Evolutionary conservation across 495 filamentous ascomycete genomes (phyloP), one percentile per base, ranked within the genome.

Genomic region (Trichoderma asperelloides): DNA sequence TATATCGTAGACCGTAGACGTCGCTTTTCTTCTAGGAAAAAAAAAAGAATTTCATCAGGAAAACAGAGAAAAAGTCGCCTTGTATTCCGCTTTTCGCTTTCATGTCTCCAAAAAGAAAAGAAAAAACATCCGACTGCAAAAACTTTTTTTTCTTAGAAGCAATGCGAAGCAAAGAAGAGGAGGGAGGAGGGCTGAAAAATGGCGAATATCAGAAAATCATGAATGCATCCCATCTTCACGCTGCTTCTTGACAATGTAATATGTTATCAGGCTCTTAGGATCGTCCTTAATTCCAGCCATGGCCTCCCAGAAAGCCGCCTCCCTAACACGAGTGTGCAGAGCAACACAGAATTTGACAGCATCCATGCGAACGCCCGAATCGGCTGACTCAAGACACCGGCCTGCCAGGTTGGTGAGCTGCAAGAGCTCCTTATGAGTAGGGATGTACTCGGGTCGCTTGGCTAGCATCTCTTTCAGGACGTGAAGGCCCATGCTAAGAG

Each of bases 291-390:
- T 81, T 2, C 80, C 81, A 67, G 81, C 86, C 62, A 92, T 75
- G 33, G 85, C 78, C 43, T 84, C 79, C 83, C 90, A 90, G 73
- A 92, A 91, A 55, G 78, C 73, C 16, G 81, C 78, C 65, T 89
- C 87, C 18, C 86, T 85, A 27, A 92, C 80, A 65, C 88, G 80
- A 33, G 85, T 81, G 69, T 93, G 88, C 68, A 97, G 75, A 66
- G 79, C 86, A 1, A 94, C 86, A 68, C 90, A 92, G 28, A 96
- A 79, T 70, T 91, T 85, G 7, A 91, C 87, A 8, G 88, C 89
- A 68, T 91, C 89, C 76, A 90, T 88, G 27, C 93, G 79, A 2
- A 96, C 87, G 69, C 91, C 92, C 43, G 89, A 85, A 65, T 94
- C 88, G n/a, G 79, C 73, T 70, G 88, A 88, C 62, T 88, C 84